phyloP scores from a whole-genome alignment of 116 monocot genomes.

The Cymodocea nodosa region DNA sequence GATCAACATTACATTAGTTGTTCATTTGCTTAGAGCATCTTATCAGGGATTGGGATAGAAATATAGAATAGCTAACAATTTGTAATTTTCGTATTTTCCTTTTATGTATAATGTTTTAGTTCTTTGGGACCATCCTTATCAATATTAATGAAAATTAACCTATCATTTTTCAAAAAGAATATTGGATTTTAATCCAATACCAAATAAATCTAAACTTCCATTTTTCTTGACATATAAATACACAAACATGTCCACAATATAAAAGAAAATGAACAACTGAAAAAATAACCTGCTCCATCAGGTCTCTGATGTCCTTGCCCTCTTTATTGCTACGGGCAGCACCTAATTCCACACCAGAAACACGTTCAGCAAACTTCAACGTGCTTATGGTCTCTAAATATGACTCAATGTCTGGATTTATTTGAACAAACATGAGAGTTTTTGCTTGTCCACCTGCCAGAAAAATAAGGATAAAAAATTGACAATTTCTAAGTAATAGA shows the following conservation, averaged over 20 bases:
- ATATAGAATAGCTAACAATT: too few relatives aligned
- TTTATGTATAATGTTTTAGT: too few relatives aligned
- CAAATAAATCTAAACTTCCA: too few relatives aligned
- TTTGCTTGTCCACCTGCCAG: constrained; percentile 83
- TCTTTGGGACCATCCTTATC: too few relatives aligned
- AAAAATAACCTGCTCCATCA: constrained; percentile 64
- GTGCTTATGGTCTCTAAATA: constrained; percentile 84
- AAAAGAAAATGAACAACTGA: constrained; percentile 1
- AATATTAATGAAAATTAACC: too few relatives aligned
- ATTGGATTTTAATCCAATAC: too few relatives aligned
- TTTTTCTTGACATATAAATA: too few relatives aligned
- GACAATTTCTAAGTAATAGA: background rate
- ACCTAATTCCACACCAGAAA: constrained; percentile 90
- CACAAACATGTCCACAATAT: background rate
- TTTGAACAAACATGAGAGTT: constrained; percentile 84
- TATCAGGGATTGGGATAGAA: too few relatives aligned
- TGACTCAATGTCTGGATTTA: constrained; percentile 76
- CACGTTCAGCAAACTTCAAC: constrained; percentile 92
- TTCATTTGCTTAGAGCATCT: too few relatives aligned
- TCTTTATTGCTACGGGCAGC: constrained; percentile 82
- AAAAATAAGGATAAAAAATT: background rate
- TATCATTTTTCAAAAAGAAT: too few relatives aligned
- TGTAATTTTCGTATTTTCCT: too few relatives aligned
- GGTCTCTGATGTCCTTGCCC: constrained; percentile 70
- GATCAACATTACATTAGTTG: too few relatives aligned